Evolutionary conservation across 2,329 filamentous ascomycete species (phyloP).

Genomic region (Phoma sp.): DNA sequence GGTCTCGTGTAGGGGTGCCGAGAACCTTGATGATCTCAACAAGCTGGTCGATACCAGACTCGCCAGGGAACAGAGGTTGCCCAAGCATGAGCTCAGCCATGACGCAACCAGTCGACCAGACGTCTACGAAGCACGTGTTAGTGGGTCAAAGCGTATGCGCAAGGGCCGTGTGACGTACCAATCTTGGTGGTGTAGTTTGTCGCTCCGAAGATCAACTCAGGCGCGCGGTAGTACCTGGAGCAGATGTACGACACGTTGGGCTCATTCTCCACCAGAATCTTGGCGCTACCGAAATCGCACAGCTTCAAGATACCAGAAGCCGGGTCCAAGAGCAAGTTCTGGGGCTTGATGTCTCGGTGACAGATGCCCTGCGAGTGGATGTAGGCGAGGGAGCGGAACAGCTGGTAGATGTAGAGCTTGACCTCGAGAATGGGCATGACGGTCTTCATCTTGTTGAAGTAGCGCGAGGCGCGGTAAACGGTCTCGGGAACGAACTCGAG

Average conservation of each 20-base stretch:
- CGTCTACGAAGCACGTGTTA: conserved; percentile 66
- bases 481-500: conserved; percentile 99
- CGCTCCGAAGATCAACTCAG: conserved; percentile 96
- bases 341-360: conserved; percentile 98
- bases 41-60: conserved; percentile 97
- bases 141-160: conserved; percentile 11
- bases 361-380: conserved; percentile 99
- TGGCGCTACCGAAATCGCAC: conserved; percentile 98
- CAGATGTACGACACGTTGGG: conserved; percentile 99
- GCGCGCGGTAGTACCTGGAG: conserved; percentile 97
- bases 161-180: conserved; percentile 65
- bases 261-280: conserved; percentile 98
- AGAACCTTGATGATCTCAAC: conserved; percentile 99
- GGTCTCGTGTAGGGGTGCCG: conserved; percentile 93
- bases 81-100: conserved; percentile 99
- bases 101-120: conserved; percentile 98
- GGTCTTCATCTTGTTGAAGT: conserved; percentile 99
- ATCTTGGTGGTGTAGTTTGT: conserved; percentile 99
- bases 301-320: conserved; percentile 91
- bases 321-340: conserved; percentile 94
- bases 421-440: conserved; percentile 99
- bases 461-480: conserved; percentile 95
- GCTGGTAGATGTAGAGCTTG: conserved; percentile 99
- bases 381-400: conserved; percentile 97
- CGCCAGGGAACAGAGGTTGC: conserved; percentile 95